Evolutionary conservation across 2,329 filamentous ascomycete genomes (phyloP).

Genomic region (Apiospora marii): DNA sequence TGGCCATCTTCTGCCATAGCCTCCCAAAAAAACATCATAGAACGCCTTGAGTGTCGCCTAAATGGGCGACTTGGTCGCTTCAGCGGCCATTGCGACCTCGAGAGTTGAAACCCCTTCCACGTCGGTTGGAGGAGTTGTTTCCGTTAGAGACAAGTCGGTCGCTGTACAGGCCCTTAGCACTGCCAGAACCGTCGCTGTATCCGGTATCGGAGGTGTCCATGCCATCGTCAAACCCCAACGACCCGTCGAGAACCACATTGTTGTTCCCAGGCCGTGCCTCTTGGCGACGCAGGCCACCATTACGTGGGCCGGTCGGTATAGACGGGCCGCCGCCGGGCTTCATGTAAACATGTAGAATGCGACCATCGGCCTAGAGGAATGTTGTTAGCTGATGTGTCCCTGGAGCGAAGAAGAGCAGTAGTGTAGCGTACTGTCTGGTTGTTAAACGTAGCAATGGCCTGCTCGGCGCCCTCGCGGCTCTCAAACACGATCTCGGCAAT

Average conservation of each 20-base stretch:
- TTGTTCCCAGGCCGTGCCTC: conserved; percentile 42
- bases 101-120: conserved; percentile 19
- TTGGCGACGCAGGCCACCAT: conserved; percentile 42
- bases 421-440: conserved; percentile 71
- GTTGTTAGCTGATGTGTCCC: conserved; percentile 19
- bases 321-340: conserved; percentile 58
- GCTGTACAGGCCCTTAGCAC: conserved; percentile 55
- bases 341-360: conserved; percentile 75
- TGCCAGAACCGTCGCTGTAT: conserved; percentile 33
- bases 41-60: neutral
- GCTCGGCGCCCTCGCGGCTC: conserved; percentile 75
- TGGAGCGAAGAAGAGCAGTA: neutral
- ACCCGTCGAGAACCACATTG: conserved; percentile 59
- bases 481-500: conserved; percentile 81
- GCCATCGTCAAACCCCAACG: conserved; percentile 60
- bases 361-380: conserved; percentile 70
- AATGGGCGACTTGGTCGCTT: neutral
- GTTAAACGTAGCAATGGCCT: conserved; percentile 79
- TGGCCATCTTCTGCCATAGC: neutral
- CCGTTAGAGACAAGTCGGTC: conserved; percentile 42
- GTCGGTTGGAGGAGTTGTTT: conserved; percentile 3
- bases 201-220: conserved; percentile 48
- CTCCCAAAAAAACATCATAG: neutral
- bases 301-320: conserved; percentile 42
- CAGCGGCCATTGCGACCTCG: conserved; percentile 18